Percentiles rank a stretch among this genome's conserved stretches.
Evolutionary conservation across 257 asterid species (phyloP).

Genomic region (Plantago major): DNA sequence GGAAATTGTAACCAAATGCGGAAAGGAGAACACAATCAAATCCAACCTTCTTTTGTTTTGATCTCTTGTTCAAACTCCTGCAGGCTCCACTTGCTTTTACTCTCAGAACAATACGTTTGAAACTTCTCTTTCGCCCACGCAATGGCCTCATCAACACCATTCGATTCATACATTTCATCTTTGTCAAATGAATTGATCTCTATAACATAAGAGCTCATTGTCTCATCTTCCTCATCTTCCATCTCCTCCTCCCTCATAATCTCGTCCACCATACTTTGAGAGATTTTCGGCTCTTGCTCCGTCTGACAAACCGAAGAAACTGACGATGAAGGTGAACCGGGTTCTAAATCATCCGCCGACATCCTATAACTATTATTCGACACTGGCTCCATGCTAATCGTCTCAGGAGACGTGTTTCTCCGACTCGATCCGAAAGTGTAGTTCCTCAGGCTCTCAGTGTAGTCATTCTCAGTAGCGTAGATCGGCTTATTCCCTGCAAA

Average conservation of each 20-base stretch:
- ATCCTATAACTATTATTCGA: conserved; percentile 40
- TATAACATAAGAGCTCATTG: conserved; percentile 64
- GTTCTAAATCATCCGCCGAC: conserved; percentile 43
- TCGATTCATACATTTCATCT: conserved; percentile 51
- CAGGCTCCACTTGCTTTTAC: conserved; percentile 16
- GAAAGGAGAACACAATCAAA: conserved; percentile 13
- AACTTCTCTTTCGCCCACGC: conserved; percentile 86
- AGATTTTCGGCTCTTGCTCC: conserved; percentile 25
- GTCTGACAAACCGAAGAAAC: conserved; percentile 49
- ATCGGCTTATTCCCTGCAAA: conserved; percentile 28
- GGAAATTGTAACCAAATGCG: background rate
- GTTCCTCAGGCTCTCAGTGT: conserved; percentile 28
- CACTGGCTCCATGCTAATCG: conserved; percentile 42
- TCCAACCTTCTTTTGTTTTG: conserved; percentile 28
- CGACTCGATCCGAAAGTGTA: conserved; percentile 37
- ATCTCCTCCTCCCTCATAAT: conserved; percentile 17
- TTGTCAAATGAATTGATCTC: conserved; percentile 50
- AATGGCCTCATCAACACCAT: conserved; percentile 72
- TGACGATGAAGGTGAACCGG: conserved; percentile 47
- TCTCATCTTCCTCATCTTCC: conserved; percentile 43
- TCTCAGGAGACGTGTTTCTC: conserved; percentile 65
- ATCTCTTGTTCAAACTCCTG: conserved; percentile 31
- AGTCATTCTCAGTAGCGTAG: conserved; percentile 24
- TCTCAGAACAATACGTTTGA: conserved; percentile 34
- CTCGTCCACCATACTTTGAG: conserved; percentile 22